Conservation (phyloP, 2,329 filamentous ascomycete species). For the Cryphonectria radicalis region DNA sequence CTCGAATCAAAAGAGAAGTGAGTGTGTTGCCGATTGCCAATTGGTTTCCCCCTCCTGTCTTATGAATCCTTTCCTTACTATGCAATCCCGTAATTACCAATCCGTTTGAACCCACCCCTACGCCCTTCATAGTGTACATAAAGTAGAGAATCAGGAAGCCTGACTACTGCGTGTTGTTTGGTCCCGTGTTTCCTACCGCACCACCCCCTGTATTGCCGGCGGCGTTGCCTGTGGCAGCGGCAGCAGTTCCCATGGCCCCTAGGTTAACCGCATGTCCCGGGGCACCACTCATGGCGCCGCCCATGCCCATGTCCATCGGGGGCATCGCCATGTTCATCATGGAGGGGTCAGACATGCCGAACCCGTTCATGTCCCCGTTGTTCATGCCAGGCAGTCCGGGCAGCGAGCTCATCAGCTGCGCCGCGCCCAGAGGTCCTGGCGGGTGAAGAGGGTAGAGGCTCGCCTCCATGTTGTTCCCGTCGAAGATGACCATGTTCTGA, state of each 20-base stretch:
- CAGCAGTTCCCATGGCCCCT: constrained; percentile 10
- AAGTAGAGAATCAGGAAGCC: neutral
- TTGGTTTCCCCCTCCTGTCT: neutral
- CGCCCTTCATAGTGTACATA: neutral
- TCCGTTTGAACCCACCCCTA: neutral
- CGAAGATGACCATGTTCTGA: constrained; percentile 92
- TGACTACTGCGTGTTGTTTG: neutral
- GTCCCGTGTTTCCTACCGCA: constrained; percentile 6
- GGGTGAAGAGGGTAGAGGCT: constrained; percentile 84
- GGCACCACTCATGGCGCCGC: constrained; percentile 11
- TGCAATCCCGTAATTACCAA: neutral
- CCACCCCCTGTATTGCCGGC: constrained; percentile 5
- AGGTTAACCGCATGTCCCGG: constrained; percentile 9
- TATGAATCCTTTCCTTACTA: neutral
- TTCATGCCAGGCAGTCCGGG: constrained; percentile 19
- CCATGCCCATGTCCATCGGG: constrained; percentile 25
- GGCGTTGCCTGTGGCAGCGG: constrained; percentile 5
- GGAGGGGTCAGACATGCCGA: constrained; percentile 26
- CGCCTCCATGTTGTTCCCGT: constrained; percentile 79
- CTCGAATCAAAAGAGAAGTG: neutral
- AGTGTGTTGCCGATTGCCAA: constrained; percentile 1
- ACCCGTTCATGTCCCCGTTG: constrained; percentile 29
- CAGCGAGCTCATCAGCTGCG: constrained; percentile 43
- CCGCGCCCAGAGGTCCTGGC: constrained; percentile 57
- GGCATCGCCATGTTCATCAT: constrained; percentile 28